Evolutionary conservation across 1,284 basidiomycete genomes (phyloP).

Genomic region (Cutaneotrichosporon sp.): DNA sequence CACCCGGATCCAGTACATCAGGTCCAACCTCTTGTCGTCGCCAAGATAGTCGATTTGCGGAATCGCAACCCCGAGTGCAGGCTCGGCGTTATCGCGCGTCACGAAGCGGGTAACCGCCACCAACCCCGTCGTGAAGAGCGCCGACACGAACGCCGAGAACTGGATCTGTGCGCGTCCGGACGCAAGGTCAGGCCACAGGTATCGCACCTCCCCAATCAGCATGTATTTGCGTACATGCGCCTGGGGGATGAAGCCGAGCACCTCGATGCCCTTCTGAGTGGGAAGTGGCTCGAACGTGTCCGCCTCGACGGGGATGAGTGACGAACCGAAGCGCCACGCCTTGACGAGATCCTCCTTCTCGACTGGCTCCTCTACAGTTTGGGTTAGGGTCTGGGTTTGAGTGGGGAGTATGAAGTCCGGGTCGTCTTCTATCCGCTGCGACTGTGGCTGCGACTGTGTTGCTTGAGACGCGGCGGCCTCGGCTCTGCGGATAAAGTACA

Average conservation of each 20-base stretch:
- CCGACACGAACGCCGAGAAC: slow-evolving; percentile 80
- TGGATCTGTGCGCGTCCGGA: slow-evolving; percentile 73
- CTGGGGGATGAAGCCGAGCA: slow-evolving; percentile 75
- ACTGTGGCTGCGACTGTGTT: slow-evolving; percentile 18
- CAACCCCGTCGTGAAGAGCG: slow-evolving; percentile 66
- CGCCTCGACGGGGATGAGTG: slow-evolving; percentile 79
- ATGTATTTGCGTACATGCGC: slow-evolving; percentile 73
- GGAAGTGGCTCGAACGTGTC: slow-evolving; percentile 68
- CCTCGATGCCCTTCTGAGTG: slow-evolving; percentile 79
- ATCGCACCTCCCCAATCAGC: slow-evolving; percentile 81
- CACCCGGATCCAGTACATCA: slow-evolving; percentile 78
- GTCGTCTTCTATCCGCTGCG: slow-evolving; percentile 6
- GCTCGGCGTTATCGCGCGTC: slow-evolving; percentile 67
- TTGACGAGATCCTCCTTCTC: slow-evolving; percentile 54
- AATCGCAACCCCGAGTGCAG: slow-evolving; percentile 75
- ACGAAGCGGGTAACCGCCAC: slow-evolving; percentile 82
- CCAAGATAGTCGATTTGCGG: slow-evolving; percentile 57
- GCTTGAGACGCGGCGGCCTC: neutral
- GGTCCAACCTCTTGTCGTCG: slow-evolving; percentile 63
- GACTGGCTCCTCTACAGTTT: slow-evolving; percentile 37
- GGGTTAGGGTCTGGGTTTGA: slow-evolving; percentile 17
- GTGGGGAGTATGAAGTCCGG: slow-evolving; percentile 18
- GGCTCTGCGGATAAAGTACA: slow-evolving; percentile 39
- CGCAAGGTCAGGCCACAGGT: slow-evolving; percentile 74
- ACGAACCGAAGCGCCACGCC: slow-evolving; percentile 90